Evolutionary conservation across 1,139 yeast genomes (phyloP), one percentile per base, ranked within the genome.

Genomic region (Arxiozyma telluris): DNA sequence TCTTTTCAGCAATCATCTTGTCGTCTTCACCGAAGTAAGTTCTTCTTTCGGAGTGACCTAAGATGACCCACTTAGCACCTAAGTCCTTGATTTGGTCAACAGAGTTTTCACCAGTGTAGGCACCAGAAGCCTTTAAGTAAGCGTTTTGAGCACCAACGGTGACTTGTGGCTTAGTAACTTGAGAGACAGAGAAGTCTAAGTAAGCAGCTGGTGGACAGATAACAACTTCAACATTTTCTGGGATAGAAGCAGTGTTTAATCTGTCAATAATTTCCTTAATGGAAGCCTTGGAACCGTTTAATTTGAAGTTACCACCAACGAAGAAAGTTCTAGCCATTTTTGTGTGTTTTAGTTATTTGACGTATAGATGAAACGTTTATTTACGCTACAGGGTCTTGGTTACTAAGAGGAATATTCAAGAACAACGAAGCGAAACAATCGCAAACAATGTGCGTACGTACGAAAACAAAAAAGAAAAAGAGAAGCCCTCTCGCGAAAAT

Each of bases 1-100:
- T 87, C 85, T 93, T 93, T 71, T 85, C 87, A 67, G 98, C 98
- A 67, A 94, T 77, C 68, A 89, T 81, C 72, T 89, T 96, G 73
- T 90, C 96, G 58, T 87, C 73, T 78, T 93, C 99, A 74, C 84
- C 81, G 78, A 88, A 81, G 71, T 89, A 79, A 64, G 95, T 84
- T 80, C 99, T 89, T 82, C 99, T 91, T 80, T 93, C 99, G 59
- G 97, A 89, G 83, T 93, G 99, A 66, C 99, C 99, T 64, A 94
- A 80, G 70, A 93, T 83, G 62, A 93, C 95, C 98, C 98, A 94
- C 61, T 80, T 81, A 65, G 90, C 94, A 64, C 96, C 96, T 68
- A 86, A 80, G 72, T 93, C 99, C 78, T 87, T 84, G 71, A 93
- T 75, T 76, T 90, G 90, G 59, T 80, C 82, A 56, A 94, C 93